These are phyloP conservation scores for Henningerozyma blattae DNA, from an alignment of 805 yeast genomes.

Conservation along the genomic window DNA sequence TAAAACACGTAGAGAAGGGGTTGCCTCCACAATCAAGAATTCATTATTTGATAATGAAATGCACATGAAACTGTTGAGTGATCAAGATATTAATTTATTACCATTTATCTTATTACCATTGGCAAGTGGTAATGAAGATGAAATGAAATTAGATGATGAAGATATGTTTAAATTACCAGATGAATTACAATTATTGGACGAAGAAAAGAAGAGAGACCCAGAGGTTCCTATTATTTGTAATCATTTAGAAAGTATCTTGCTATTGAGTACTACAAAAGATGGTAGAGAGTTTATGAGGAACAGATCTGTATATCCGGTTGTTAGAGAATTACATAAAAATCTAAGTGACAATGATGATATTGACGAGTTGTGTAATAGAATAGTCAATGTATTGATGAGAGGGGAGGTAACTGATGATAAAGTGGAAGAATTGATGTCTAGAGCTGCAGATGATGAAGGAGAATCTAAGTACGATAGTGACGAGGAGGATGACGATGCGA, in stretches of 20 bases:
- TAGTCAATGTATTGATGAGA: conserved; percentile 86
- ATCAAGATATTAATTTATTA: conserved; percentile 56
- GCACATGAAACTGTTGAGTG: conserved; percentile 48
- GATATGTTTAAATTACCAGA: conserved; percentile 84
- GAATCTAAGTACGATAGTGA: conserved; percentile 11
- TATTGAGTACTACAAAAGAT: conserved; percentile 62
- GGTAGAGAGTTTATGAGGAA: conserved; percentile 68
- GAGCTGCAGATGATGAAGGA: conserved; percentile 33
- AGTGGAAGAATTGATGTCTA: conserved; percentile 35
- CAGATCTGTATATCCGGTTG: conserved; percentile 75
- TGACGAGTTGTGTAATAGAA: conserved; percentile 63
- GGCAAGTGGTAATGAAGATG: conserved; percentile 58
- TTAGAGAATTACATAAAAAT: conserved; percentile 74
- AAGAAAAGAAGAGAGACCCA: conserved; percentile 70
- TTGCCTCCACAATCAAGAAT: conserved; percentile 85
- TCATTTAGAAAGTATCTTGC: conserved; percentile 68
- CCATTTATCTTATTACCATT: conserved; percentile 77
- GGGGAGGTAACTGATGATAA: conserved; percentile 51
- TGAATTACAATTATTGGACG: conserved; percentile 67
- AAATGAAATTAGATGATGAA: conserved; percentile 66
- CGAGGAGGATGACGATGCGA: conserved; percentile 20
- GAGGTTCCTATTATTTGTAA: conserved; percentile 48
- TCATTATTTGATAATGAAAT: conserved; percentile 66
- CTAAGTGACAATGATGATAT: conserved; percentile 33
- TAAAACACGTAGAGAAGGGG: conserved; percentile 78